Base-by-base conservation (phyloP, 2,329 filamentous ascomycete genomes). In the Epichloe amarillans region DNA sequence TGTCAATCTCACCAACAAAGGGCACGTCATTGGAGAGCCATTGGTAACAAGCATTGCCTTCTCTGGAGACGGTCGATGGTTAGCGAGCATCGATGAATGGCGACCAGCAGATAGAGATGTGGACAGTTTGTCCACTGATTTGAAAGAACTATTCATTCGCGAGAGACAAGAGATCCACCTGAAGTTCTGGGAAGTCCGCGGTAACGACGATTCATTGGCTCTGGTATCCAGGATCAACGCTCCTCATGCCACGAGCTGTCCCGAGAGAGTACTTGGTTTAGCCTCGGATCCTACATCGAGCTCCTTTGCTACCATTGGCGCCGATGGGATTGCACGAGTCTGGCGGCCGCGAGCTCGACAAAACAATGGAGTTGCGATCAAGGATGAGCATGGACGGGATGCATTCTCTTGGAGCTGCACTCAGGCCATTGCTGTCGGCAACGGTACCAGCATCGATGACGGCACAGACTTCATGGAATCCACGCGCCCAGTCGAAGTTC, bases 71-170 rank as follows among this genome's bases (percentile, higher is more conserved):
- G 91, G 91, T 17, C 76, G 81, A 56, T 97, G 91, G 90, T 76
- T 98, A 52, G 90, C 86, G 4, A 96, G 88, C 1, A 79, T 95
- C 1, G 93, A 98, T 63, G 86, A 90, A 61, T 98, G 93, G 93
- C 76, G 77, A 48, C 89, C 89, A 1, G 80, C 86, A 10, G 69
- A 71, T 12, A 72, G 77, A 53, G 89, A 96, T 61, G 67, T 86
- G 14, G 75, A 79, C 39, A 75, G 62, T 43, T 58, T 68, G 1
- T 59, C 57, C 33, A 53, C 58, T 30, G 67, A 69, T 19, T 58
- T 60, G 53, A 65, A 61, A 54, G 70, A 67, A 56, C 73, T 69
- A 48, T 73, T 79, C 51, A 66, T 71, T 33, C 67, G 69, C 35
- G 73, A 75, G 54, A 74, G 72, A 54, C 76, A 76, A 42, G 91